phyloP scores from a whole-genome alignment of 495 filamentous ascomycete species.

The Copromyces sp. region DNA sequence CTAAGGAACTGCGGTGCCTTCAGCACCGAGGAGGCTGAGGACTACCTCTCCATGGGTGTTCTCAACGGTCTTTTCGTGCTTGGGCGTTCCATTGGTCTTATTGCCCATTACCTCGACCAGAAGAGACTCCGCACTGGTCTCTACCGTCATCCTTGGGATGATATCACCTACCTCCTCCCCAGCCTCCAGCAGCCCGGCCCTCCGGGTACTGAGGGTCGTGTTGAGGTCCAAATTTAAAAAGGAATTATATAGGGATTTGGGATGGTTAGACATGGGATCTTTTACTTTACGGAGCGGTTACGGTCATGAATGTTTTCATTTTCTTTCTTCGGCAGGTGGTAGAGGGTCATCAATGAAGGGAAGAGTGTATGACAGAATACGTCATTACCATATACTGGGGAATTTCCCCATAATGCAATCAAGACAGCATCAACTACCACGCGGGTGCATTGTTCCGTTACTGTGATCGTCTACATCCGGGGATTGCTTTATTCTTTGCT shows the following conservation, averaged over 20 bases:
- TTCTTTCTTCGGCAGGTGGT: background rate
- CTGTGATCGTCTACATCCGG: background rate
- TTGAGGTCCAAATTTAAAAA: conserved; percentile 56
- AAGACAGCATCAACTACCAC: background rate
- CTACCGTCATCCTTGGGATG: conserved; percentile 98
- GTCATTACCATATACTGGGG: background rate
- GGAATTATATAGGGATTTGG: background rate
- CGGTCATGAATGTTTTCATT: background rate
- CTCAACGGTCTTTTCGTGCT: conserved; percentile 98
- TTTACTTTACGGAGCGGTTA: background rate
- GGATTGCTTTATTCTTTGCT: background rate
- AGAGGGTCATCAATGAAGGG: background rate
- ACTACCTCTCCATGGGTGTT: conserved; percentile 87
- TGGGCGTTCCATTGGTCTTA: conserved; percentile 91
- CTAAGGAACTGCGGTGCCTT: conserved; percentile 98
- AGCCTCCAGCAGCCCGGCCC: conserved; percentile 59
- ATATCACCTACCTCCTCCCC: conserved; percentile 93
- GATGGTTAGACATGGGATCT: background rate
- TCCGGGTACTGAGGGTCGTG: conserved; percentile 75
- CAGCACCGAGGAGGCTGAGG: conserved; percentile 69
- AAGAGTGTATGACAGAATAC: background rate
- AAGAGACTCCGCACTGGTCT: conserved; percentile 96
- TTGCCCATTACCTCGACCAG: conserved; percentile 99
- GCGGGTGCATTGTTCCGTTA: background rate
- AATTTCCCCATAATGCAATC: background rate